These are phyloP conservation scores for Dothidotthia symphoricarpi DNA, from an alignment of 2,329 filamentous ascomycete genomes.

Conservation along the genomic window DNA sequence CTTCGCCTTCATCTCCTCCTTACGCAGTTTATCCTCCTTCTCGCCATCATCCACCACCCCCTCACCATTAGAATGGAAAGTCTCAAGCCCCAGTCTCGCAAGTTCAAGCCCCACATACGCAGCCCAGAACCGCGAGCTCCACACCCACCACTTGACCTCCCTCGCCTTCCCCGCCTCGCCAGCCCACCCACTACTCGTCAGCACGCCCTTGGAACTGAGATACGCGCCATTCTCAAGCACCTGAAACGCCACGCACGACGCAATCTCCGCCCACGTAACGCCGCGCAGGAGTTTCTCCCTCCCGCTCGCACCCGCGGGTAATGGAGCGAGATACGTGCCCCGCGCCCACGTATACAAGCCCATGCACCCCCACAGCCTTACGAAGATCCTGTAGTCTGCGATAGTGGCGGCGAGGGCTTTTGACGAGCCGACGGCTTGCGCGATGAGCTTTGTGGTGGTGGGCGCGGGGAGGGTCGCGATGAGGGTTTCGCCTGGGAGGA, in stretches of 20 bases:
- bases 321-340: slow-evolving; percentile 31
- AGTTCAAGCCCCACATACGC: slow-evolving; percentile 76
- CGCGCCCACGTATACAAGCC: slow-evolving; percentile 69
- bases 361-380: slow-evolving; percentile 73
- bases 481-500: slow-evolving; percentile 45
- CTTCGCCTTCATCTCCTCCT: slow-evolving; percentile 27
- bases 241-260: slow-evolving; percentile 69
- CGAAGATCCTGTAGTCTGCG: slow-evolving; percentile 69
- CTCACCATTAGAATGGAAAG: slow-evolving; percentile 7
- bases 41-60: slow-evolving; percentile 42
- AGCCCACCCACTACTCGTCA: slow-evolving; percentile 51
- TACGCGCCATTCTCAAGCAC: slow-evolving; percentile 80
- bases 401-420: slow-evolving; percentile 62
- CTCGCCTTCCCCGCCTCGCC: slow-evolving; percentile 48
- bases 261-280: slow-evolving; percentile 67
- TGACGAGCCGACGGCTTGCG: slow-evolving; percentile 30
- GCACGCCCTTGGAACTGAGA: slow-evolving; percentile 69
- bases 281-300: slow-evolving; percentile 29
- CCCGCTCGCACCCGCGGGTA: slow-evolving; percentile 21
- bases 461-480: slow-evolving; percentile 41
- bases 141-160: slow-evolving; percentile 62
- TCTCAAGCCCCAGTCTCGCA: slow-evolving; percentile 54
- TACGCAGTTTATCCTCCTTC: slow-evolving; percentile 49
- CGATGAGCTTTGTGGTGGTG: slow-evolving; percentile 32
- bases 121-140: slow-evolving; percentile 79